Conservation (phyloP, 2,329 filamentous ascomycete genomes). For the Niveomyces coronatus region DNA sequence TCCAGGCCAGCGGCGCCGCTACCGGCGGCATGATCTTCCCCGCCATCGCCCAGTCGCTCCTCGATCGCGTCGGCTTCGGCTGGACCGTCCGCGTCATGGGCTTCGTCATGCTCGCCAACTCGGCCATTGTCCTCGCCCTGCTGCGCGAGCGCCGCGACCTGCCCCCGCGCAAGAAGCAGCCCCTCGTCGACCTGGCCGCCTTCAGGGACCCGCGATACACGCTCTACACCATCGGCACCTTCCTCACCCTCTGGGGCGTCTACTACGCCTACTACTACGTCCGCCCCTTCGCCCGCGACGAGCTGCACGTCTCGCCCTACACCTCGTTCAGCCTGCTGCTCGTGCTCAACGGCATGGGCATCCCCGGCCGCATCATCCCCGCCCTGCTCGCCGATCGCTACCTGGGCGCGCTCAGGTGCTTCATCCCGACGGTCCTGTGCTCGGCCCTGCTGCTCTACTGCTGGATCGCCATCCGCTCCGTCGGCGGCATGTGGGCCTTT, state of each 20-base stretch:
- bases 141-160: slow-evolving; percentile 31
- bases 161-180: slow-evolving; percentile 28
- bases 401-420: slow-evolving; percentile 50
- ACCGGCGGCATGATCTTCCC: slow-evolving; percentile 52
- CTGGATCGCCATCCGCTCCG: slow-evolving; percentile 47
- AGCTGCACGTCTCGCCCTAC: slow-evolving; percentile 32
- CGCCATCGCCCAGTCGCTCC: slow-evolving; percentile 18
- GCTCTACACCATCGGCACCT: too few relatives aligned
- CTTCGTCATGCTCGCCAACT: slow-evolving; percentile 44
- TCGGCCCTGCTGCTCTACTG: slow-evolving; percentile 36
- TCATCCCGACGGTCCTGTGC: slow-evolving; percentile 36
- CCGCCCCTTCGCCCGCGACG: slow-evolving; percentile 34
- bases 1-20: slow-evolving; percentile 49
- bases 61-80: slow-evolving; percentile 24
- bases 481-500: slow-evolving; percentile 49
- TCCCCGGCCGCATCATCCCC: slow-evolving; percentile 47
- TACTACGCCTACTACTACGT: slow-evolving; percentile 54
- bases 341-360: slow-evolving; percentile 53
- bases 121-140: slow-evolving; percentile 29
- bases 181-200: slow-evolving; percentile 33
- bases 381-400: slow-evolving; percentile 47
- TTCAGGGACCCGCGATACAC: slow-evolving; percentile 37
- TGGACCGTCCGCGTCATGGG: slow-evolving; percentile 51
- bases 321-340: slow-evolving; percentile 51
- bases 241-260: slow-evolving; percentile 38